Conservation (phyloP, 1,284 basidiomycete species). For the Austroboletus rostrupii region DNA sequence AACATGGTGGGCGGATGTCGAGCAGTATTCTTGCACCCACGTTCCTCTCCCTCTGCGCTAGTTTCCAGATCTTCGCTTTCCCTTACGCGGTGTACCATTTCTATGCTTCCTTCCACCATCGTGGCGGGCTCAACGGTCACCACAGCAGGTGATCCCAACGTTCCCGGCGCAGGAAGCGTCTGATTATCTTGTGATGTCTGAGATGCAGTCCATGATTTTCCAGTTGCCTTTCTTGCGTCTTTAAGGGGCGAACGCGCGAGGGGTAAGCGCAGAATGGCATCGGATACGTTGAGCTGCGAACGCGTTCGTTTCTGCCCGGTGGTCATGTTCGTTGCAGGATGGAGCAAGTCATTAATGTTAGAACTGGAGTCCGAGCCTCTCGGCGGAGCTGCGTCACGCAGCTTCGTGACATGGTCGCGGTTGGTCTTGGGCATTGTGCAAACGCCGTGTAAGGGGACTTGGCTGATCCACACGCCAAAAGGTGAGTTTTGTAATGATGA, state of each 20-base stretch:
- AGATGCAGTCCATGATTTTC: neutral
- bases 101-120: neutral
- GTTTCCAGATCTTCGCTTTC: constrained; percentile 2
- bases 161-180: neutral
- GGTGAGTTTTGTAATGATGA: too few relatives aligned
- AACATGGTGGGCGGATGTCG: neutral
- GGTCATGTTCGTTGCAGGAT: neutral
- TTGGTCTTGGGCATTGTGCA: constrained; percentile 18
- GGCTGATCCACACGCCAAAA: too few relatives aligned
- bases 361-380: constrained; percentile 1
- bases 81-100: neutral
- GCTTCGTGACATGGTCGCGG: constrained; percentile 8
- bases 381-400: neutral
- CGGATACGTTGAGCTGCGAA: constrained; percentile 46
- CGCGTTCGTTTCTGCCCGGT: constrained; percentile 40
- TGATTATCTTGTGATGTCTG: neutral
- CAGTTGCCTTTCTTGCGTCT: constrained; percentile 39
- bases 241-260: constrained; percentile 48
- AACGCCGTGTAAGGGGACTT: neutral
- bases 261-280: constrained; percentile 40
- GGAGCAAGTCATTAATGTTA: constrained; percentile 1
- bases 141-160: neutral
- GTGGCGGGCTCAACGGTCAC: neutral
- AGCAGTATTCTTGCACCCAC: neutral
- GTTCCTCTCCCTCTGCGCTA: neutral